A percentile compares a stretch with the other conserved stretches of the same genome.
These are phyloP conservation scores for Fusarium nematophilum DNA, from an alignment of 2,329 filamentous ascomycete genomes.

Conservation along the genomic window DNA sequence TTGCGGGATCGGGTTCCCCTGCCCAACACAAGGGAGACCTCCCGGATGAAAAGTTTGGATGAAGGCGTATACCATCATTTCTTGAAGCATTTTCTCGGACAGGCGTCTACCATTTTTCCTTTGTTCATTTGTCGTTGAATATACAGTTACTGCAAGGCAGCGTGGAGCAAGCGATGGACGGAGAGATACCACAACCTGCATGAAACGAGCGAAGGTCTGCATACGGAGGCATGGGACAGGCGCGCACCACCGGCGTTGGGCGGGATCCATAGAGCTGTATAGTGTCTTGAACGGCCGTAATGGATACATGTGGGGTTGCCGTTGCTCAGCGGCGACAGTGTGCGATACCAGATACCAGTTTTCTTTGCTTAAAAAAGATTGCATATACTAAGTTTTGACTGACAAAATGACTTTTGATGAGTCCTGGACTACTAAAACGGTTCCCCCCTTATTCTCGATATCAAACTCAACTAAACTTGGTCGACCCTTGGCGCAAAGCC, in stretches of 20 bases:
- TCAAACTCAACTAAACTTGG: neutral
- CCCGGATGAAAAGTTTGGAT: slow-evolving; percentile 26
- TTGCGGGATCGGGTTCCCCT: slow-evolving; percentile 19
- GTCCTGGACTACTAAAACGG: neutral
- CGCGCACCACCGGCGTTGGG: slow-evolving; percentile 32
- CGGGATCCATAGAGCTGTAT: slow-evolving; percentile 30
- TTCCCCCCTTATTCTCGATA: too few relatives aligned
- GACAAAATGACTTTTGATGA: neutral
- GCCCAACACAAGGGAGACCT: slow-evolving; percentile 26
- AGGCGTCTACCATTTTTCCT: slow-evolving; percentile 19
- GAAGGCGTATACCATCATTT: slow-evolving; percentile 23
- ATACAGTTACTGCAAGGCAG: slow-evolving; percentile 16
- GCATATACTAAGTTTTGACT: neutral
- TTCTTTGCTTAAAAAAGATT: neutral
- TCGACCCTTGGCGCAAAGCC: slow-evolving; percentile 26
- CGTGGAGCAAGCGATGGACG: slow-evolving; percentile 12
- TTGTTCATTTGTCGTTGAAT: neutral
- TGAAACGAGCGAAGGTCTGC: slow-evolving; percentile 25
- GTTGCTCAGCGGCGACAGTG: slow-evolving; percentile 14
- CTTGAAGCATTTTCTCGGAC: slow-evolving; percentile 23
- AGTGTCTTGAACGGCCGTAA: slow-evolving; percentile 20
- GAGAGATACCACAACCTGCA: slow-evolving; percentile 35
- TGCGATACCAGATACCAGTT: slow-evolving; percentile 17
- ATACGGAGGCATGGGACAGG: slow-evolving; percentile 26
- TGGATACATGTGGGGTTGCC: slow-evolving; percentile 23